These are phyloP conservation scores for Fraxinus baroniana DNA, from an alignment of 305 asterid genomes.

Conservation along the genomic window DNA sequence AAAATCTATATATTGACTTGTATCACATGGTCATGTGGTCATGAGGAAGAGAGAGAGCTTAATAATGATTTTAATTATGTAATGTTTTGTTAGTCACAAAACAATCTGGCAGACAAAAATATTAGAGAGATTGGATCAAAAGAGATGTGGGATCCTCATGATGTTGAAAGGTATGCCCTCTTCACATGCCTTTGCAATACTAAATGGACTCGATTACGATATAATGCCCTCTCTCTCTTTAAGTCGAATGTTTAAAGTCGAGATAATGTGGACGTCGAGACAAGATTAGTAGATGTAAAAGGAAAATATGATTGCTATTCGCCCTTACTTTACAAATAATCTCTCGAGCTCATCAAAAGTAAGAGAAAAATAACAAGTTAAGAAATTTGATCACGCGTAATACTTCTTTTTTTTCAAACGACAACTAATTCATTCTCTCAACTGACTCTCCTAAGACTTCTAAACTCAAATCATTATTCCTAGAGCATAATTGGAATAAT, in stretches of 20 bases:
- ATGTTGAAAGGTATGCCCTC: background rate
- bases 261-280: background rate
- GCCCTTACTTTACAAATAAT: background rate
- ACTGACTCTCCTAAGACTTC: background rate
- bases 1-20: background rate
- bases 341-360: too few relatives aligned
- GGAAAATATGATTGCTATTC: too few relatives aligned
- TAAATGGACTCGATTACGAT: background rate
- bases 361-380: background rate
- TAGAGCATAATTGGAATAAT: background rate
- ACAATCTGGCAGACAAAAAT: background rate
- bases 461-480: background rate
- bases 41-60: background rate
- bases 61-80: background rate
- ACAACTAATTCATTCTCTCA: background rate
- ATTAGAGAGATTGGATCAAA: background rate
- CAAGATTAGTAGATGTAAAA: background rate
- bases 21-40: background rate
- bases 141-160: background rate
- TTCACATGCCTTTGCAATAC: background rate
- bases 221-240: background rate
- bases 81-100: background rate
- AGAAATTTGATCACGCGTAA: background rate
- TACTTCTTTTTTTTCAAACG: too few relatives aligned
- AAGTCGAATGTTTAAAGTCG: background rate